These are phyloP conservation scores for Hortaea werneckii DNA, from an alignment of 2,329 filamentous ascomycete genomes.

Conservation along the genomic window DNA sequence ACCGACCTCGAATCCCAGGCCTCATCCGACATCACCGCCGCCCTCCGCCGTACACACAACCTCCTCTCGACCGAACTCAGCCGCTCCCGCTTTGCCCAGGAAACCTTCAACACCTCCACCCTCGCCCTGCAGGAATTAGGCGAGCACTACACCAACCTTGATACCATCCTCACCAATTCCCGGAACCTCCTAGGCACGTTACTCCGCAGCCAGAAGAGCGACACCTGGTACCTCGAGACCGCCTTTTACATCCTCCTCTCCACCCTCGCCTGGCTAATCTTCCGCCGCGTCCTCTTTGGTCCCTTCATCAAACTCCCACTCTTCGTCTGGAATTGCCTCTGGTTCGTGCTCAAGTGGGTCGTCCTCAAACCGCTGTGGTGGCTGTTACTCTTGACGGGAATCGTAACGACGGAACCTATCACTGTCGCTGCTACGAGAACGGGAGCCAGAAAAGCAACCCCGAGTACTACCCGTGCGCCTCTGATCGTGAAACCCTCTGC, in stretches of 20 bases:
- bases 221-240: slow-evolving; percentile 95
- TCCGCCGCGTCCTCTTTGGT: slow-evolving; percentile 75
- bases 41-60: slow-evolving; percentile 74
- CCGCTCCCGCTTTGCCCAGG: slow-evolving; percentile 78
- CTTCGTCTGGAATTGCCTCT: slow-evolving; percentile 14
- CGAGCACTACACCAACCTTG: slow-evolving; percentile 71
- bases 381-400: slow-evolving; percentile 45
- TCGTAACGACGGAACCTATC: slow-evolving; percentile 23
- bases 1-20: slow-evolving; percentile 66
- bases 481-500: slow-evolving; percentile 39
- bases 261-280: slow-evolving; percentile 78
- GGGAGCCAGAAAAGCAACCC: background rate
- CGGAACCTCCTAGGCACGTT: slow-evolving; percentile 67
- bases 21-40: slow-evolving; percentile 72
- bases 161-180: slow-evolving; percentile 64
- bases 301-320: slow-evolving; percentile 72
- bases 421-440: background rate
- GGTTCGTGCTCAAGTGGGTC: slow-evolving; percentile 19
- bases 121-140: slow-evolving; percentile 70
- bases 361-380: slow-evolving; percentile 29
- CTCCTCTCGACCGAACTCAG: slow-evolving; percentile 77
- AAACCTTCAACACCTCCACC: slow-evolving; percentile 76
- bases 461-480: slow-evolving; percentile 24
- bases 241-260: slow-evolving; percentile 70
- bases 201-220: slow-evolving; percentile 80